Evolutionary conservation across 352 stramenopile genomes (phyloP), one percentile per base, ranked within the genome.

Genomic region (Globisporangium barbulae): DNA sequence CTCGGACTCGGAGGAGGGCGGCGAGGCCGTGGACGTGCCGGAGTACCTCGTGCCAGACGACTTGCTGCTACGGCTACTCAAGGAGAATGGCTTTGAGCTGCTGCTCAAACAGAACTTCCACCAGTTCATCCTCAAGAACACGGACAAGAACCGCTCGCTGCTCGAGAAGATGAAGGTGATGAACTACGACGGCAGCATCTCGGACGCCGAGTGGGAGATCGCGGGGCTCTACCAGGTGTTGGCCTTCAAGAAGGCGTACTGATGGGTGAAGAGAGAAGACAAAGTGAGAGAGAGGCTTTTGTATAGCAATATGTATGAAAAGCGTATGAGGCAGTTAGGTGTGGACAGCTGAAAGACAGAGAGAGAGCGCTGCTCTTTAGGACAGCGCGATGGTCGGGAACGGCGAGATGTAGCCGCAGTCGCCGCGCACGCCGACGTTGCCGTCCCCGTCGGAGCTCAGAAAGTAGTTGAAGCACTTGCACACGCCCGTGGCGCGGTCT

Each of bases 41-140:
- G 92, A 98, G 68, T 98, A 96, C 72, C 79, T 98, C 37, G 84
- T 98, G 8, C 90, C 91, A 0, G 78, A 96, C 64, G 87, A 94
- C 59, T 68, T 92, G 54, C 44, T 97, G 35, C 56, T 65, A 7
- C 81, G 81, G 3, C 47, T 96, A 50, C 64, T 93, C 41, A 75
- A 79, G 28, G 78, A 89, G 28, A 72, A 95, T 60, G 85, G 86
- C 35, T 94, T 96, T 61, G 85, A 94, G 64, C 67, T 93, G 31
- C 66, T 93, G 39, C 61, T 92, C 21, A 83, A 95, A 64, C 83
- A 96, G 68, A 93, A 93, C 61, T 93, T 96, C 56, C 86, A 93
- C 50, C 82, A 76, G 65, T 95, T 90, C 55, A 89, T 94, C 53
- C 67, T 75, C n/a, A 79, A 84, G 42, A 84, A 88, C 65, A 85